phyloP scores from a whole-genome alignment of 2,329 filamentous ascomycete genomes.

The Aureobasidium subglaciale region DNA sequence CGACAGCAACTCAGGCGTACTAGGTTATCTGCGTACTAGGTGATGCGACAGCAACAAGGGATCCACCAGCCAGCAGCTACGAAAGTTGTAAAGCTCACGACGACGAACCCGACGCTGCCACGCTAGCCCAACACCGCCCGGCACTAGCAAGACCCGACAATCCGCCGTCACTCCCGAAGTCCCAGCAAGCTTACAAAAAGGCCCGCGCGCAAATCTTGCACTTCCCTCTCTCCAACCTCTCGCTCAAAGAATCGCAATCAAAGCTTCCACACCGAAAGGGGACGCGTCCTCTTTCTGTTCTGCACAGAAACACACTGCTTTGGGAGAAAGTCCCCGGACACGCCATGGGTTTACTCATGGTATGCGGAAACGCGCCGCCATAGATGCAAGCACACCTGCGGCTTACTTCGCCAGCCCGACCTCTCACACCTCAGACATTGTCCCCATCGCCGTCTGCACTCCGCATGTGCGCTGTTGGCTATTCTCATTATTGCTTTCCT shows the following conservation, averaged over 20 bases:
- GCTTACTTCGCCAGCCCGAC: constrained; percentile 57
- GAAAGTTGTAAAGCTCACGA: constrained; percentile 6
- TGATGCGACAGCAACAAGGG: neutral
- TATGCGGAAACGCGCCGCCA: constrained; percentile 98
- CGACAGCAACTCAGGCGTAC: neutral
- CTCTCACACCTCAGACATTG: constrained; percentile 29
- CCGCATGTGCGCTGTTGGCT: constrained; percentile 28
- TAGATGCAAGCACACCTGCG: constrained; percentile 73
- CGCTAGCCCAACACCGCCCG: neutral
- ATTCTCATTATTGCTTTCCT: constrained; percentile 25
- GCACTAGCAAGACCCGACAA: neutral
- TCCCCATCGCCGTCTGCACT: constrained; percentile 50
- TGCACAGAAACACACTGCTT: constrained; percentile 64
- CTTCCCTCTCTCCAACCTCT: constrained; percentile 56
- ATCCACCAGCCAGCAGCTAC: too few relatives aligned
- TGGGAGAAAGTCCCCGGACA: constrained; percentile 99
- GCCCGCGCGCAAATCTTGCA: neutral
- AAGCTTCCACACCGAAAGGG: constrained; percentile 87
- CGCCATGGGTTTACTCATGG: constrained; percentile 42
- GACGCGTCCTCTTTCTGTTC: constrained; percentile 25
- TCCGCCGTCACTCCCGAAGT: constrained; percentile 3
- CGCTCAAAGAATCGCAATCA: constrained; percentile 99
- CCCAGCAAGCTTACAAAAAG: neutral
- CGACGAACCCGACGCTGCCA: neutral
- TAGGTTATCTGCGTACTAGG: neutral